phyloP scores from a whole-genome alignment of 2,329 filamentous ascomycete species.

The Fusarium pseudoanthophilum region DNA sequence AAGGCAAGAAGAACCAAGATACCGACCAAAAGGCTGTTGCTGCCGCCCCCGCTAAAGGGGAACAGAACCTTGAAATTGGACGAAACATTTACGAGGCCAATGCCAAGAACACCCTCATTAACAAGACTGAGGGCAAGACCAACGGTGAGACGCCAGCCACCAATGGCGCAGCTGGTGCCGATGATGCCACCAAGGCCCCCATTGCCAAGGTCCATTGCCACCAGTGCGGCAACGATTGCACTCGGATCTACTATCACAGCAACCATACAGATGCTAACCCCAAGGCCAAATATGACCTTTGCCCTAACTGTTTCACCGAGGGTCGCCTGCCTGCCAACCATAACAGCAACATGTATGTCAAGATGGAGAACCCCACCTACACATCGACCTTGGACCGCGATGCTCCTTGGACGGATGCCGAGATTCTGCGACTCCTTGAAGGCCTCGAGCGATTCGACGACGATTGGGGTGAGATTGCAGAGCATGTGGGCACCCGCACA shows the following conservation, averaged over 20 bases:
- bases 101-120: conserved; percentile 79
- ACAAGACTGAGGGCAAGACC: conserved; percentile 74
- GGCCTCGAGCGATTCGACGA: conserved; percentile 93
- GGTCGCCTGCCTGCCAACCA: conserved; percentile 84
- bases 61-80: conserved; percentile 90
- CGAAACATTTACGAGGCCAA: conserved; percentile 96
- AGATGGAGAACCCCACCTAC: conserved; percentile 89
- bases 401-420: conserved; percentile 89
- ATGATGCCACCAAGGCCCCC: conserved; percentile 73
- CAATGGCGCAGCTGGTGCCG: conserved; percentile 70
- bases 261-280: conserved; percentile 66
- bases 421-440: conserved; percentile 89
- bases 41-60: conserved; percentile 75
- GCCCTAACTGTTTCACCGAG: conserved; percentile 89
- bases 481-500: conserved; percentile 90
- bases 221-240: conserved; percentile 92
- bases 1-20: conserved; percentile 69
- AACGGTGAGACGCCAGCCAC: conserved; percentile 77
- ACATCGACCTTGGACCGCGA: conserved; percentile 83
- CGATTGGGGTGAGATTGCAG: conserved; percentile 93
- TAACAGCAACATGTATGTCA: conserved; percentile 82
- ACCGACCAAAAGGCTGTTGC: conserved; percentile 81
- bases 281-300: conserved; percentile 85
- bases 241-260: conserved; percentile 69
- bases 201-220: conserved; percentile 82